Evolutionary conservation across 2,329 filamentous ascomycete genomes (phyloP).

Genomic region (Pseudocercospora fuligena): DNA sequence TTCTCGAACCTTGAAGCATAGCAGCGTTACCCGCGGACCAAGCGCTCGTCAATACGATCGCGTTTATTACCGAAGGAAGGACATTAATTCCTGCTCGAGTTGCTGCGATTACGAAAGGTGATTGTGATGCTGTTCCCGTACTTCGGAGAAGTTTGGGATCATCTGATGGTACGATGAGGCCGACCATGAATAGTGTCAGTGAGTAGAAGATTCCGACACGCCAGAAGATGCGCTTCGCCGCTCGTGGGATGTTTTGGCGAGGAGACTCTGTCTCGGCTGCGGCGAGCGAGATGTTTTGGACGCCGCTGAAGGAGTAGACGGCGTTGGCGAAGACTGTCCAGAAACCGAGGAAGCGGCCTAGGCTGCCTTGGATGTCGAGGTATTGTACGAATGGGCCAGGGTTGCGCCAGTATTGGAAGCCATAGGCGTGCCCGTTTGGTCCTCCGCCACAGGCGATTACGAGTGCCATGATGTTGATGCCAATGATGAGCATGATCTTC

Average conservation of each 20-base stretch:
- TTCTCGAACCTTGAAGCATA: not conserved
- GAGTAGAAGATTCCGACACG: constrained; percentile 51
- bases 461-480: constrained; percentile 51
- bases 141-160: constrained; percentile 33
- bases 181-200: constrained; percentile 44
- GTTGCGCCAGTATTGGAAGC: constrained; percentile 51
- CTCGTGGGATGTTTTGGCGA: constrained; percentile 32
- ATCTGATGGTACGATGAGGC: constrained; percentile 48
- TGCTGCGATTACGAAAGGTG: constrained; percentile 59
- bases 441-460: constrained; percentile 56
- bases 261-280: constrained; percentile 35
- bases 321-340: constrained; percentile 39
- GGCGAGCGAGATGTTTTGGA: not conserved
- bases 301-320: constrained; percentile 20
- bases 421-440: constrained; percentile 50
- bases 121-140: constrained; percentile 30
- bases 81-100: not conserved
- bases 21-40: not conserved
- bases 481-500: not conserved
- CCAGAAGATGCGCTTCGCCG: constrained; percentile 44
- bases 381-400: constrained; percentile 37
- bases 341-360: constrained; percentile 49
- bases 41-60: not conserved
- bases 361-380: constrained; percentile 27
- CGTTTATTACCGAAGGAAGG: not conserved